Evolutionary conservation across 805 yeast species (phyloP).

Genomic region (Candida ovalis): DNA sequence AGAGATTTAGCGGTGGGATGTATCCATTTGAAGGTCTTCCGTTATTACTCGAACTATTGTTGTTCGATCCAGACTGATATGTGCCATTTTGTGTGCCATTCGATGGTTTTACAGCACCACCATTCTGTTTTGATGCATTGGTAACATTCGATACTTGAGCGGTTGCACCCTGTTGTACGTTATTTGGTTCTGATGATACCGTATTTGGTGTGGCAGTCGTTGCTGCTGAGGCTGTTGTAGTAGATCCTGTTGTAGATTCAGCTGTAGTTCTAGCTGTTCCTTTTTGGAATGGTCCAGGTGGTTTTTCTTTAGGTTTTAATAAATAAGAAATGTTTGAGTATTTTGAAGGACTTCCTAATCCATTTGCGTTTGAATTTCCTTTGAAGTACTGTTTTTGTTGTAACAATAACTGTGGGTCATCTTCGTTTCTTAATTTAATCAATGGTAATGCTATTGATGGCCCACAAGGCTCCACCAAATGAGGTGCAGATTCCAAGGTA

Average conservation of each 20-base stretch:
- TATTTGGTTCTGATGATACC: constrained; percentile 2
- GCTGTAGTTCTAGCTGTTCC: neutral
- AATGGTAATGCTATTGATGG: constrained; percentile 48
- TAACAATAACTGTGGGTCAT: constrained; percentile 28
- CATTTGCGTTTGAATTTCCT: neutral
- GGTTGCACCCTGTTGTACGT: neutral
- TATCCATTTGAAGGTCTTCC: constrained; percentile 3
- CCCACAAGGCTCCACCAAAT: constrained; percentile 64
- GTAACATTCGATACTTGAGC: neutral
- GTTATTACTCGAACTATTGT: neutral
- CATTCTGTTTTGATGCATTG: neutral
- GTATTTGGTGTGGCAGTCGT: neutral
- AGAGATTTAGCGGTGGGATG: constrained; percentile 21
- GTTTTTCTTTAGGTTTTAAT: constrained; percentile 17
- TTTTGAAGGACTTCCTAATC: constrained; percentile 12
- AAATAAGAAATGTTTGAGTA: constrained; percentile 28
- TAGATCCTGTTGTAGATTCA: neutral
- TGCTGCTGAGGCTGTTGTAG: constrained; percentile 8
- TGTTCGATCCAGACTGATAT: neutral
- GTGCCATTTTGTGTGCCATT: neutral
- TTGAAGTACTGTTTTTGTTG: constrained; percentile 10
- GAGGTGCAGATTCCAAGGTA: constrained; percentile 61
- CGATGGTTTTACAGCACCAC: neutral
- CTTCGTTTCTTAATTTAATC: constrained; percentile 57
- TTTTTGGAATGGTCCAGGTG: neutral